A percentile compares a stretch with the other conserved stretches of the same genome.
phyloP scores from a whole-genome alignment of 371 early-diverging fungal species.

The Mortierella sp. region DNA sequence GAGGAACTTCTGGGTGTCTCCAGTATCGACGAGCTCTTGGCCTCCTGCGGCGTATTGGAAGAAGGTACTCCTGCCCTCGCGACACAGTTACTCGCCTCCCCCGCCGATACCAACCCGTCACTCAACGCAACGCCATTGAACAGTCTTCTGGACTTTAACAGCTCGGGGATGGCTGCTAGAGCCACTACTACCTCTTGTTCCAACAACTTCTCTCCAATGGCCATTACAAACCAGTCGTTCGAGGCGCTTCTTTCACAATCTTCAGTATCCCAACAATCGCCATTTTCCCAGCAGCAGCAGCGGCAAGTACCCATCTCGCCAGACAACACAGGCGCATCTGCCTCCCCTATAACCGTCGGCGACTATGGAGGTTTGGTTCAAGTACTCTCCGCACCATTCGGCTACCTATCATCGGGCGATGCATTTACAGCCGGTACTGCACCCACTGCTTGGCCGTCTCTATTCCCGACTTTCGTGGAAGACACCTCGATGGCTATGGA shows the following conservation, averaged over 20 bases:
- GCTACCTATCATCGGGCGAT: constrained; percentile 27
- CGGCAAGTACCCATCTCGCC: background rate
- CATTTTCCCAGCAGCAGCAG: constrained; percentile 25
- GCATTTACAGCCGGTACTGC: background rate
- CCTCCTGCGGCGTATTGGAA: constrained; percentile 36
- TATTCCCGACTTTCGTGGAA: constrained; percentile 30
- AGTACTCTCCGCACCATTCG: constrained; percentile 39
- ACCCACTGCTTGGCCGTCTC: constrained; percentile 48
- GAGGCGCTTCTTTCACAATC: constrained; percentile 39
- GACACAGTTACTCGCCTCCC: constrained; percentile 31
- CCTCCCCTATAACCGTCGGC: background rate
- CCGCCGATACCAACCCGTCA: constrained; percentile 30
- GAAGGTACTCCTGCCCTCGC: background rate
- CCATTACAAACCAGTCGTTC: constrained; percentile 28
- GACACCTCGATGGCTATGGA: constrained; percentile 1
- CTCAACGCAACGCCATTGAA: constrained; percentile 36
- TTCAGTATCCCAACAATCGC: background rate
- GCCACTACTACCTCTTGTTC: constrained; percentile 23
- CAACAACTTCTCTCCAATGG: constrained; percentile 43
- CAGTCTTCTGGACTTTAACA: constrained; percentile 28
- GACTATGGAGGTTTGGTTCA: constrained; percentile 22
- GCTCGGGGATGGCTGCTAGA: constrained; percentile 5
- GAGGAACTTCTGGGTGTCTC: constrained; percentile 38
- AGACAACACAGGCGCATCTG: background rate
- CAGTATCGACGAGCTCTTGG: constrained; percentile 43